A percentile compares a stretch with the other conserved stretches of the same genome.
These are phyloP conservation scores for Ceratobasidium sp. DNA, from an alignment of 1,284 basidiomycete species.

Conservation along the genomic window DNA sequence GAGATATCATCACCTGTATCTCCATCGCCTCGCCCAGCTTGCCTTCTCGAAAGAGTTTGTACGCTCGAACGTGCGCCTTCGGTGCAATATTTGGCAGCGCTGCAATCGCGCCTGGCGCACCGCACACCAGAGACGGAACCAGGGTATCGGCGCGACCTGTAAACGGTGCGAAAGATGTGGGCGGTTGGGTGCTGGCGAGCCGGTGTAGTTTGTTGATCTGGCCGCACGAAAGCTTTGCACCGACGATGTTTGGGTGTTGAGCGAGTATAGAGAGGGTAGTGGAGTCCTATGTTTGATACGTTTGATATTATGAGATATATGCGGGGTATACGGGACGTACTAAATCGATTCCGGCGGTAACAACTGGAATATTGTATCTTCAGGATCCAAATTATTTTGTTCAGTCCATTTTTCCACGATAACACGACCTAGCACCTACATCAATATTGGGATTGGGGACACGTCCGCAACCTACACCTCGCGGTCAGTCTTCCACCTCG, in stretches of 20 bases:
- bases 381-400: no score
- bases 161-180: constrained; percentile 49
- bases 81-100: constrained; percentile 57
- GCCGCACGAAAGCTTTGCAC: constrained; percentile 52
- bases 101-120: constrained; percentile 55
- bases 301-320: no score
- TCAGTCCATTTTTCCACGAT: no score
- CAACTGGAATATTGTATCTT: constrained; percentile 51
- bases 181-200: constrained; percentile 33
- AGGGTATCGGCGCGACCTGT: constrained; percentile 50
- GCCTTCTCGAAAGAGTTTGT: constrained; percentile 51
- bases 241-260: constrained; percentile 50
- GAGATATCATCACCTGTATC: constrained; percentile 68
- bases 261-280: constrained; percentile 49
- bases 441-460: constrained; percentile 49
- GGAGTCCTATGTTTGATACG: constrained; percentile 6
- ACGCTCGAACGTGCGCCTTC: constrained; percentile 52
- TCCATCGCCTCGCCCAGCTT: constrained; percentile 47
- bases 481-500: no score
- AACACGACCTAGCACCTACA: not conserved
- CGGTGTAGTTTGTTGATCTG: constrained; percentile 46
- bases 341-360: constrained; percentile 42
- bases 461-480: constrained; percentile 48
- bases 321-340: no score
- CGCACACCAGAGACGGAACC: constrained; percentile 46